Evolutionary conservation across 2,329 filamentous ascomycete genomes (phyloP), one percentile per base, ranked within the genome.

Genomic region (Pseudogymnoascus sp.): DNA sequence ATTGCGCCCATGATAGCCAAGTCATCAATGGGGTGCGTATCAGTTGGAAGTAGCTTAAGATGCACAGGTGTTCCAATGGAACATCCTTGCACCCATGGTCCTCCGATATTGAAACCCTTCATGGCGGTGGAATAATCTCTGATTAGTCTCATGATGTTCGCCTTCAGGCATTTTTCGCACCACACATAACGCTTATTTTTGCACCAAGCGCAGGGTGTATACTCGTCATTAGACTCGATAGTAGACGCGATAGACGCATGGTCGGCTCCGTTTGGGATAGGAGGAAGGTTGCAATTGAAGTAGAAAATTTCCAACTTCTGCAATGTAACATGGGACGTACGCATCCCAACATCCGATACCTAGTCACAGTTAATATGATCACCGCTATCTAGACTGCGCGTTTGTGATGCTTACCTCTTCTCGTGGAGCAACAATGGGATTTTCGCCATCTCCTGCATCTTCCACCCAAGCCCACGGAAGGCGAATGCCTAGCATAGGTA

Each of bases 1-100:
- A 71, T 72, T 11, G 70, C 69, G 37, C 71, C 67, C 41, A 75
- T 59, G 12, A 74, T 62, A 40, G 65, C 66, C 33, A 73, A 65
- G 62, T 75, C 73, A 64, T 75, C 73, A 26, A 71, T 71, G 43
- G 73, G 73, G 62, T 75, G 72, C 60, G 67, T 65, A 62, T 75
- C 73, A 8, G 73, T 75, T 26, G 66, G 64, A 2, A 73, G 66
- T 11, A 74, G 65, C 22, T 60, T 60, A 5, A 60, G 26, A 19
- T 38, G 59, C 19, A 40, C 40, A n/a, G 35, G 38, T 12, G 16
- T 41, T 40, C 59, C 38, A 26, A 40, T 38, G n/a, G 59, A 33
- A 6, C 33, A n/a, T 6, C 59, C 59, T 40, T 60, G 7, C 8
- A 60, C 35, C 35, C 35, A 38, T 40, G 33, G 59, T 11, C 38